A percentile compares a stretch with the other conserved stretches of the same genome.
Evolutionary conservation across 116 monocot species (phyloP).

Genomic region (Cymodocea nodosa): DNA sequence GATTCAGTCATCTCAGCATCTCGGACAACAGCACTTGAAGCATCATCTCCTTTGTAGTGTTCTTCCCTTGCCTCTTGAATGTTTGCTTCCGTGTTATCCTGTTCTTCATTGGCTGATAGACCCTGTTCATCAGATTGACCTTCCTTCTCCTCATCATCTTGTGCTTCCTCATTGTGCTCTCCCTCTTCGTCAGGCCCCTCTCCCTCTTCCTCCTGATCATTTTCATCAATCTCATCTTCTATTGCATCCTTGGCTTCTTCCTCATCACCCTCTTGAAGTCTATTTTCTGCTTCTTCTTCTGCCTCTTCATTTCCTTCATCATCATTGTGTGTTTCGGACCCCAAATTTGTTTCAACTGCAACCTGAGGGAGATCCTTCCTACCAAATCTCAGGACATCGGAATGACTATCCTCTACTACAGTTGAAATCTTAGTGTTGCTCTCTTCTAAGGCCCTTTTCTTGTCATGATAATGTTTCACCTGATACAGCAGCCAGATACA

Average conservation of each 20-base stretch:
- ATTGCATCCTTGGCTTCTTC: constrained; percentile 14
- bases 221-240: constrained; percentile 34
- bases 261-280: constrained; percentile 23
- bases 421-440: constrained; percentile 8
- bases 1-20: not conserved
- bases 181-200: constrained; percentile 17
- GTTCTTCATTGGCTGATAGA: constrained; percentile 27
- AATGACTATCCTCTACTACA: constrained; percentile 10
- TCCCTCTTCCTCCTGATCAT: constrained; percentile 18
- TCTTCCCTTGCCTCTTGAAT: constrained; percentile 57
- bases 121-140: constrained; percentile 8
- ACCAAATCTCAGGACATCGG: constrained; percentile 34
- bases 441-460: constrained; percentile 36
- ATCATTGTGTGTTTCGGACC: constrained; percentile 11
- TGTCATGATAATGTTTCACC: constrained; percentile 74
- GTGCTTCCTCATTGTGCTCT: constrained; percentile 19
- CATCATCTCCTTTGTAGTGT: constrained; percentile 60
- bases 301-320: constrained; percentile 21
- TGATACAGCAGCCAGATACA: constrained; percentile 84
- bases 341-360: constrained; percentile 2
- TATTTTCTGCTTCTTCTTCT: constrained; percentile 25
- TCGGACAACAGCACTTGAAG: constrained; percentile 27
- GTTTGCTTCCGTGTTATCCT: constrained; percentile 16
- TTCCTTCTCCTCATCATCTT: constrained; percentile 23
- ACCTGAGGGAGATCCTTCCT: constrained; percentile 49